phyloP scores from a whole-genome alignment of 441 rosid genomes.

The Croton laevigatus region DNA sequence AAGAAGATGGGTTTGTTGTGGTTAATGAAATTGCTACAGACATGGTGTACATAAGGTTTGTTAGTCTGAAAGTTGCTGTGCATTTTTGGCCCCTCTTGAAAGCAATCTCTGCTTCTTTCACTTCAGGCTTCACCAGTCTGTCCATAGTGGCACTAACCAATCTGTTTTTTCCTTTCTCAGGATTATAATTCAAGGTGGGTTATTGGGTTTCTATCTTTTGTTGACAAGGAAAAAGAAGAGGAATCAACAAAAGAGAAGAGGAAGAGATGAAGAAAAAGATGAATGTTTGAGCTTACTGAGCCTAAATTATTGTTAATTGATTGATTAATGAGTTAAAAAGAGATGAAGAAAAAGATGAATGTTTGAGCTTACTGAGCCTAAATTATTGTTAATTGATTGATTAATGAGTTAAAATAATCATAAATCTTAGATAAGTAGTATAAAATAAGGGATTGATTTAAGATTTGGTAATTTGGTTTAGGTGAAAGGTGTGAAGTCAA shows the following conservation, averaged over 20 bases:
- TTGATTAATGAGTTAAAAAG: too few species aligned
- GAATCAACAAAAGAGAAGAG: too few species aligned
- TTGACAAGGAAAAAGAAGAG: conserved; percentile 10
- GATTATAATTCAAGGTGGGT: neutral
- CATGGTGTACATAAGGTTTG: conserved; percentile 78
- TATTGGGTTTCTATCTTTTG: conserved; percentile 2
- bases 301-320: too few species aligned
- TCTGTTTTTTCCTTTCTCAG: neutral
- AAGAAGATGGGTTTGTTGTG: conserved; percentile 39
- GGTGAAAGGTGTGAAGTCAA: conserved; percentile 20
- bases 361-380: too few species aligned
- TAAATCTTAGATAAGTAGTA: neutral
- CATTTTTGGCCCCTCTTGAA: conserved; percentile 41
- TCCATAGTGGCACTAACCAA: conserved; percentile 38
- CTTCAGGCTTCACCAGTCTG: conserved; percentile 55
- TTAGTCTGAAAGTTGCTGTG: conserved; percentile 41
- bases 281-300: neutral
- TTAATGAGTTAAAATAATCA: conserved; percentile 5
- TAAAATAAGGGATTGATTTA: conserved; percentile 15
- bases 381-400: conserved; percentile 13
- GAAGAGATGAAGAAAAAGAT: conserved; percentile 15
- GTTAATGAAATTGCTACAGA: conserved; percentile 62
- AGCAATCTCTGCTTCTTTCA: conserved; percentile 43
- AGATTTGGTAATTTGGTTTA: conserved; percentile 20
- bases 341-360: too few species aligned